Conservation (phyloP, 2,329 filamentous ascomycete species). For the Hypoxylon sp. region DNA sequence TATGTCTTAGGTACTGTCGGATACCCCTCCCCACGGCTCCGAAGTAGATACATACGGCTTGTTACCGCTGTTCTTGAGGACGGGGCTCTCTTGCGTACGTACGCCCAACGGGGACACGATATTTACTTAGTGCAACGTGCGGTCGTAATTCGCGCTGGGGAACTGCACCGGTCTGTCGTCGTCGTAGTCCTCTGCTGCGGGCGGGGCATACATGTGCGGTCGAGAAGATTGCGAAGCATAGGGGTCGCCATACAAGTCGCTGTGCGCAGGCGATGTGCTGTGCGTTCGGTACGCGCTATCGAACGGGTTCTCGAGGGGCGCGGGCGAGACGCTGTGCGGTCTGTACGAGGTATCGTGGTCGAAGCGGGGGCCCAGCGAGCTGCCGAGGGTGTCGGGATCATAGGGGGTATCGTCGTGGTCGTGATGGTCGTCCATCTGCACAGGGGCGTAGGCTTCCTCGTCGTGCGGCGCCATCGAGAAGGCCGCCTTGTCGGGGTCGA, state of each 20-base stretch:
- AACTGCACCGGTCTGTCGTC: conserved; percentile 61
- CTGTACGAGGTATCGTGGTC: conserved; percentile 61
- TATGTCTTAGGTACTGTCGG: too few species aligned
- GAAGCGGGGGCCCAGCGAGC: conserved; percentile 54
- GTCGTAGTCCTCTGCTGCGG: conserved; percentile 55
- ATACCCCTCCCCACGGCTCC: too few species aligned
- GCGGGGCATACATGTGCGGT: conserved; percentile 50
- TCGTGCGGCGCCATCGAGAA: conserved; percentile 74
- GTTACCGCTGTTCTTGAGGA: too few species aligned
- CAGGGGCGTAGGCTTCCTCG: conserved; percentile 70
- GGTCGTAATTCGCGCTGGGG: conserved; percentile 66
- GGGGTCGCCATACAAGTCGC: conserved; percentile 42
- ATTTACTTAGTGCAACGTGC: conserved; percentile 50
- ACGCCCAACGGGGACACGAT: conserved; percentile 1
- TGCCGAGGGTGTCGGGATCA: conserved; percentile 47
- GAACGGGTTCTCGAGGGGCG: conserved; percentile 46
- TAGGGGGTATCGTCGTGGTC: conserved; percentile 49
- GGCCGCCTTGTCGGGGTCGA: conserved; percentile 74
- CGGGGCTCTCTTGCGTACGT: too few species aligned
- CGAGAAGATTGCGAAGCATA: conserved; percentile 42
- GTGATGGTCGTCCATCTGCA: conserved; percentile 64
- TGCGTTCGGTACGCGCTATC: conserved; percentile 58
- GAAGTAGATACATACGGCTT: conserved; percentile 5
- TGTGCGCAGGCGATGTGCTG: conserved; percentile 44
- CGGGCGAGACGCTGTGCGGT: conserved; percentile 47